These are phyloP conservation scores for Coemansia sp. DNA, from an alignment of 192 early-diverging fungal genomes.

Conservation along the genomic window DNA sequence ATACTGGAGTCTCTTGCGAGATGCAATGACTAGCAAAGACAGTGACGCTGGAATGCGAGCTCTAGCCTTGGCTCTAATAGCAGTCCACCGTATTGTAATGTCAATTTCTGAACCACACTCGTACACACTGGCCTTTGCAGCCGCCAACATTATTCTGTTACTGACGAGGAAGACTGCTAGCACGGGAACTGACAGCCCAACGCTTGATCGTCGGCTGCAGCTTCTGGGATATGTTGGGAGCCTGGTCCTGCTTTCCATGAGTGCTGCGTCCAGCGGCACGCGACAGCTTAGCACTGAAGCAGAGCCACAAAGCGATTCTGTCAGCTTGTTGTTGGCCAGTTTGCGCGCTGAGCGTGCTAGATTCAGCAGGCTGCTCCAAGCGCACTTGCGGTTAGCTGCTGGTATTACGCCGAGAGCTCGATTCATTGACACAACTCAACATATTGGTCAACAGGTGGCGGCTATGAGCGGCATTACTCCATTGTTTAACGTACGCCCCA, in stretches of 20 bases:
- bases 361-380: constrained; percentile 29
- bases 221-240: constrained; percentile 21
- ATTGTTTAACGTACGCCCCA: background rate
- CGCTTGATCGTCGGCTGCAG: constrained; percentile 14
- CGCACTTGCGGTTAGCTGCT: constrained; percentile 37
- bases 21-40: constrained; percentile 3
- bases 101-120: constrained; percentile 1
- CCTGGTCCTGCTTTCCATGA: constrained; percentile 16
- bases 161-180: background rate
- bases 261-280: background rate
- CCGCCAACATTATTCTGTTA: background rate
- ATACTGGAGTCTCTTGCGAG: constrained; percentile 10
- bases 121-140: background rate
- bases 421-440: background rate
- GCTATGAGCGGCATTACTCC: background rate
- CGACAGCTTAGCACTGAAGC: background rate
- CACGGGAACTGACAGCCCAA: background rate
- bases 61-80: background rate
- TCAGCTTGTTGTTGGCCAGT: constrained; percentile 15
- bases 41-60: background rate
- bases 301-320: background rate
- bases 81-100: background rate
- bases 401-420: background rate
- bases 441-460: background rate
- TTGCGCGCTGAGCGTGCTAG: constrained; percentile 34